Percentiles rank a stretch among this genome's conserved stretches.
Evolutionary conservation across 805 yeast genomes (phyloP).

Genomic region (Wickerhamomyces xylosicus): DNA sequence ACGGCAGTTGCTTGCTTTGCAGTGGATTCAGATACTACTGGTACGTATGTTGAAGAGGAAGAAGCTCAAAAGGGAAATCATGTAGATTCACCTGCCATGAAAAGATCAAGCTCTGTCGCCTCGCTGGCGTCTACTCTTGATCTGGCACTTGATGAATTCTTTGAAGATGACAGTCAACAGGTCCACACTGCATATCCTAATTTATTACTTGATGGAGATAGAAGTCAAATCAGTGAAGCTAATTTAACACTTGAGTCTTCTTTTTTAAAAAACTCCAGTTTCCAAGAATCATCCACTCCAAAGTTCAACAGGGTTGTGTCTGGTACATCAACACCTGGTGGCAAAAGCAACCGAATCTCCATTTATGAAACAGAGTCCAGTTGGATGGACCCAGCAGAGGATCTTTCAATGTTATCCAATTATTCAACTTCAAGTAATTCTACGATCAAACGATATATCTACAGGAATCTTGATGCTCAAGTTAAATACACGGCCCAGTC

Average conservation of each 20-base stretch:
- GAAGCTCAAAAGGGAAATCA: too few relatives aligned
- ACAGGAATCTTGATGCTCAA: too few relatives aligned
- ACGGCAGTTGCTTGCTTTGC: conserved; percentile 27
- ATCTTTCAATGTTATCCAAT: conserved; percentile 1
- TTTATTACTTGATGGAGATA: too few relatives aligned
- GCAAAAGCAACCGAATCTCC: too few relatives aligned
- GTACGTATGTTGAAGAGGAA: conserved; percentile 29
- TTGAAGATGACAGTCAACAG: conserved; percentile 7
- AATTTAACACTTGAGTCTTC: conserved; percentile 13
- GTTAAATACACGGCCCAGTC: too few relatives aligned
- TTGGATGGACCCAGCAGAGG: conserved; percentile 42
- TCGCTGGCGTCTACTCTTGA: conserved; percentile 17
- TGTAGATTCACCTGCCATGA: background rate
- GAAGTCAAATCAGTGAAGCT: too few relatives aligned
- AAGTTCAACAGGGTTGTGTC: background rate
- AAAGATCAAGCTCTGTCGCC: conserved; percentile 7
- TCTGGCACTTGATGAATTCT: conserved; percentile 14
- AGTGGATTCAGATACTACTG: conserved; percentile 20
- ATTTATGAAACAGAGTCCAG: conserved; percentile 32
- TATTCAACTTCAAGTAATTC: too few relatives aligned
- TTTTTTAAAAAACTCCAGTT: background rate
- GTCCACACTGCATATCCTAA: too few relatives aligned
- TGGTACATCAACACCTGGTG: background rate
- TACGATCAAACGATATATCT: too few relatives aligned
- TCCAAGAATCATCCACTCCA: conserved; percentile 2